phyloP scores from a whole-genome alignment of 441 rosid species.

The Brassica hybrid region DNA sequence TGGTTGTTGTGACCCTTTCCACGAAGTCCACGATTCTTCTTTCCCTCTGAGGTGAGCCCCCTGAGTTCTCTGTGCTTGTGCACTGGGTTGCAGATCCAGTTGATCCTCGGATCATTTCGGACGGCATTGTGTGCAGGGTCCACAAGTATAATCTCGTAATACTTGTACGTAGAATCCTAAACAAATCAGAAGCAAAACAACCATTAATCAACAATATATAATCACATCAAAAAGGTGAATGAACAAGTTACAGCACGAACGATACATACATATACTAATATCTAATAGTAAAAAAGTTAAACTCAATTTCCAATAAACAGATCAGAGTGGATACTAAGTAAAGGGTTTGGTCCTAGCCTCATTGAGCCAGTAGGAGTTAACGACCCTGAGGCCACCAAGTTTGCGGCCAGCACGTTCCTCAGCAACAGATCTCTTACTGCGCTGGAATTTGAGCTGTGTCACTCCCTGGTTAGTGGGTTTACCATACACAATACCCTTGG shows the following conservation, averaged over 20 bases:
- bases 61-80: not conserved
- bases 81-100: not conserved
- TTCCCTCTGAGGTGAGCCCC: not conserved
- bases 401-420: not conserved
- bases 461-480: constrained; percentile 6
- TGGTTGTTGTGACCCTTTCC: not conserved
- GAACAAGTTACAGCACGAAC: not conserved
- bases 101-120: not conserved
- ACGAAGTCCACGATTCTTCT: not conserved
- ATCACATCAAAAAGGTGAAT: not conserved
- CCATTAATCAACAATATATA: not conserved
- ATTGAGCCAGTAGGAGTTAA: constrained; percentile 6
- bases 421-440: not conserved
- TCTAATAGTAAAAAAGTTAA: not conserved
- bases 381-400: not conserved
- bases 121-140: not conserved
- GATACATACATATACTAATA: not conserved
- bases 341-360: not conserved
- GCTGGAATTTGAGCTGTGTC: not conserved
- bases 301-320: not conserved
- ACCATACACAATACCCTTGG: constrained; percentile 1
- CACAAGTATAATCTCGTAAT: not conserved
- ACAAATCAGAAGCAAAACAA: not conserved
- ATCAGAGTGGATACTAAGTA: not conserved
- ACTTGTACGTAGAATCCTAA: not conserved